These are phyloP conservation scores for Neocucurbitaria cava DNA, from an alignment of 2,329 filamentous ascomycete genomes.

Conservation along the genomic window DNA sequence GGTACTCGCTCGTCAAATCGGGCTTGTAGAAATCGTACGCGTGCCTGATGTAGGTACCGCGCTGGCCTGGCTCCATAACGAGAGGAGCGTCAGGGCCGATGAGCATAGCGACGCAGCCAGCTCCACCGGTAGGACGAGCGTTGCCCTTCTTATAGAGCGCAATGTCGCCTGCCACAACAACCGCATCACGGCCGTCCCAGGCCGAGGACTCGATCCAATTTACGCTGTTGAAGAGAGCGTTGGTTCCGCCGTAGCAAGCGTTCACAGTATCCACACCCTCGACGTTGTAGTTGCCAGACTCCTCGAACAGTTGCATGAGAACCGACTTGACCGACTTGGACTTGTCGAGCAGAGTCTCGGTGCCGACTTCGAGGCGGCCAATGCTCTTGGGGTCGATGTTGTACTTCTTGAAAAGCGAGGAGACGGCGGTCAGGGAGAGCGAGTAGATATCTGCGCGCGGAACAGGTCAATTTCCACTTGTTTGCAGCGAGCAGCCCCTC, in stretches of 20 bases:
- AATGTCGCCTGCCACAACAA: slow-evolving; percentile 62
- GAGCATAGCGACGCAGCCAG: slow-evolving; percentile 62
- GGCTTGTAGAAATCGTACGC: slow-evolving; percentile 65
- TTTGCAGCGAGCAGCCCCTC: neutral
- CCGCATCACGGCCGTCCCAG: slow-evolving; percentile 61
- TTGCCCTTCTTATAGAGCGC: slow-evolving; percentile 63
- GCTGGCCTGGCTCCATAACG: slow-evolving; percentile 58
- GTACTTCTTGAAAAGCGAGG: slow-evolving; percentile 61
- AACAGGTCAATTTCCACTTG: slow-evolving; percentile 17
- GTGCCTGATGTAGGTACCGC: slow-evolving; percentile 60
- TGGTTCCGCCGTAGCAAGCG: slow-evolving; percentile 63
- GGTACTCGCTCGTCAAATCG: slow-evolving; percentile 61
- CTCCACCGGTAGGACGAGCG: slow-evolving; percentile 60
- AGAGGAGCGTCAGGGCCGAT: slow-evolving; percentile 59
- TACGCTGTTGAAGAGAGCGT: slow-evolving; percentile 61
- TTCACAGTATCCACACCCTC: slow-evolving; percentile 63
- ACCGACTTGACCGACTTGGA: slow-evolving; percentile 63
- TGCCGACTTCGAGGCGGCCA: slow-evolving; percentile 61
- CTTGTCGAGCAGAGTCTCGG: slow-evolving; percentile 63
- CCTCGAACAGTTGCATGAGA: slow-evolving; percentile 60
- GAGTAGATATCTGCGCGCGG: slow-evolving; percentile 59
- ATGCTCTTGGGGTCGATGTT: slow-evolving; percentile 59
- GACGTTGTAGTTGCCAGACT: slow-evolving; percentile 61
- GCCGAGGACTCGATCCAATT: slow-evolving; percentile 63
- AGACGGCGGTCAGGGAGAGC: slow-evolving; percentile 59